phyloP scores from a whole-genome alignment of 73 alveolate genomes.

The Tetrahymena elliotti region DNA sequence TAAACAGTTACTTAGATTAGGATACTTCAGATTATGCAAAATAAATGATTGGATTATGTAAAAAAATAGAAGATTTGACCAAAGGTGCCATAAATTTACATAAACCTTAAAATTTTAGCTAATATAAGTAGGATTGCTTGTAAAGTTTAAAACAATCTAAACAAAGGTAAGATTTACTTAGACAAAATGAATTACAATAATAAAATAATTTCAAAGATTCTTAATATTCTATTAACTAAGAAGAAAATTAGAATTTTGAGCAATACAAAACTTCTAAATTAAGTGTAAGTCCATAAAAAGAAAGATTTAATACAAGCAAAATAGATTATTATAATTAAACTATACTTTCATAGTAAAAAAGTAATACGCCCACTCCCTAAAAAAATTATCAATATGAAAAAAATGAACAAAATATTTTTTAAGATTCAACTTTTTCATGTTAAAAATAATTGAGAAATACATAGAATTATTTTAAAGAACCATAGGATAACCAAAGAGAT shows the following conservation, averaged over 20 bases:
- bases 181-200: background rate
- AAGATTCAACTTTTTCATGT: background rate
- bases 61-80: background rate
- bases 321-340: too few species aligned
- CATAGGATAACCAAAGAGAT: background rate
- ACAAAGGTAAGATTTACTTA: background rate
- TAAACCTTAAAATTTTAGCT: background rate
- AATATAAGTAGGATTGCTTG: background rate
- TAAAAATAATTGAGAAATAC: background rate
- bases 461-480: background rate
- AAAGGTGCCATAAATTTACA: background rate
- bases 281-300: background rate
- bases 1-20: background rate
- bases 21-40: background rate
- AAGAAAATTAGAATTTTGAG: background rate
- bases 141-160: background rate
- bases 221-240: background rate
- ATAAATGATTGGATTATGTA: background rate
- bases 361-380: background rate
- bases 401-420: background rate
- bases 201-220: background rate
- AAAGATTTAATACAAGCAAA: background rate
- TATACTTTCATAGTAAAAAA: too few species aligned
- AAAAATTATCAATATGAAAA: background rate
- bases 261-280: background rate